phyloP scores from a whole-genome alignment of 1,284 basidiomycete genomes.

The Cutaneotrichosporon mucoides region DNA sequence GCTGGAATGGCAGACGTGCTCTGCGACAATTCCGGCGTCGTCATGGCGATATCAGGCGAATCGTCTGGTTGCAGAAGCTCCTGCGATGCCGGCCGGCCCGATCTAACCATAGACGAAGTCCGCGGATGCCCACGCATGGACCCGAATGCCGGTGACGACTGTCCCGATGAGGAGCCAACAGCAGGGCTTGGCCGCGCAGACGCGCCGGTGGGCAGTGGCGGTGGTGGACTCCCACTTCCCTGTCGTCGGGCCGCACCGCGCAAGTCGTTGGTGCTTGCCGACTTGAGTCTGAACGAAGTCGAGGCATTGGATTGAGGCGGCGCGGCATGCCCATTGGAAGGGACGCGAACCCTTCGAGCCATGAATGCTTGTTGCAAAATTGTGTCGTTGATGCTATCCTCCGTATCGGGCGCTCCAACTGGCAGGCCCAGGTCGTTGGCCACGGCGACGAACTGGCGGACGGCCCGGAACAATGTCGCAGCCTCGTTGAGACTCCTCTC shows the following conservation, averaged over 20 bases:
- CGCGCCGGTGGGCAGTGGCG: constrained; percentile 18
- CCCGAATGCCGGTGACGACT: constrained; percentile 21
- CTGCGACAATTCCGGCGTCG: neutral
- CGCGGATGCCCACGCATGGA: constrained; percentile 10
- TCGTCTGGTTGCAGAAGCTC: neutral
- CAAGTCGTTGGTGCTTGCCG: constrained; percentile 58
- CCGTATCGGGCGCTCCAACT: neutral
- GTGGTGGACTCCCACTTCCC: constrained; percentile 37
- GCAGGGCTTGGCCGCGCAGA: constrained; percentile 14
- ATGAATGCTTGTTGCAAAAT: neutral
- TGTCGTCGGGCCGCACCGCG: constrained; percentile 46
- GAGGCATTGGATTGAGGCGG: too few relatives aligned
- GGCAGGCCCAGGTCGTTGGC: neutral
- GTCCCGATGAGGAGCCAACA: constrained; percentile 13
- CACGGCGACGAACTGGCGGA: constrained; percentile 3
- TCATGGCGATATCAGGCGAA: constrained; percentile 8
- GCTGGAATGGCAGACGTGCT: constrained; percentile 2
- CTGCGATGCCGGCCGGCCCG: constrained; percentile 5
- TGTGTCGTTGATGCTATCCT: neutral
- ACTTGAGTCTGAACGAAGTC: constrained; percentile 25
- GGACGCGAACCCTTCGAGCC: neutral
- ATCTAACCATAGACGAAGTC: neutral
- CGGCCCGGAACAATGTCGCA: neutral
- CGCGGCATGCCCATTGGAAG: neutral
- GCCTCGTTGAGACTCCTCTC: neutral